Percentiles rank a stretch among this genome's conserved stretches.
Evolutionary conservation across 2,329 filamentous ascomycete genomes (phyloP).

Genomic region (Botrytis porri): DNA sequence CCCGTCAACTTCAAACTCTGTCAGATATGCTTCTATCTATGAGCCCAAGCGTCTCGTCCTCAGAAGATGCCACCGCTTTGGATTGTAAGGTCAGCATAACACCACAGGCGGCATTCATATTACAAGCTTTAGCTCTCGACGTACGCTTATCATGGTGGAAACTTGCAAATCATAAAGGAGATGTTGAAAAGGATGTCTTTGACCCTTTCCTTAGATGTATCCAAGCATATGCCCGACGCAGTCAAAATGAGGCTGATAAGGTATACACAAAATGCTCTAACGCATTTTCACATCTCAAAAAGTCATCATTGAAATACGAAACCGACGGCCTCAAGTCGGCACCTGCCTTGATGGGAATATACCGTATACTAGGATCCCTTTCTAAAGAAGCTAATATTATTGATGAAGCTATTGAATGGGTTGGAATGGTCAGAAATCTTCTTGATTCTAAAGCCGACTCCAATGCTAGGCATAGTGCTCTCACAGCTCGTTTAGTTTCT

Average conservation of each 20-base stretch:
- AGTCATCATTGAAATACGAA: constrained; percentile 24
- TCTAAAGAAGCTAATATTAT: constrained; percentile 47
- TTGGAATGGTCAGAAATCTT: constrained; percentile 42
- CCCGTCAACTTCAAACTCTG: constrained; percentile 64
- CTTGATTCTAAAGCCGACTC: constrained; percentile 31
- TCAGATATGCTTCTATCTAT: constrained; percentile 64
- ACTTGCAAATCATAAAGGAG: constrained; percentile 56
- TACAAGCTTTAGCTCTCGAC: constrained; percentile 63
- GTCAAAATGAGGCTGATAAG: constrained; percentile 24
- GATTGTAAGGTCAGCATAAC: constrained; percentile 54
- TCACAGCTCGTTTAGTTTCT: constrained; percentile 54
- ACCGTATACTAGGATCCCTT: constrained; percentile 52
- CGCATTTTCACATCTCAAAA: constrained; percentile 29
- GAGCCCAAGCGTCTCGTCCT: constrained; percentile 62
- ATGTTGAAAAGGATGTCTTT: constrained; percentile 62
- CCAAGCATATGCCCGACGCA: constrained; percentile 57
- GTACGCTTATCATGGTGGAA: constrained; percentile 64
- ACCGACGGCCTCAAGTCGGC: constrained; percentile 25
- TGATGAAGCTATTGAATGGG: constrained; percentile 56
- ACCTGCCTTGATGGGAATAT: constrained; percentile 31
- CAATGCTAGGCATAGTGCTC: constrained; percentile 43
- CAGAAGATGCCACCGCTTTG: constrained; percentile 56
- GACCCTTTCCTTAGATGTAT: constrained; percentile 63
- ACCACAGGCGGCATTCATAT: constrained; percentile 56
- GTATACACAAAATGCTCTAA: constrained; percentile 29